phyloP scores from a whole-genome alignment of 2,329 filamentous ascomycete genomes.

The Pseudogymnoascus pannorum region DNA sequence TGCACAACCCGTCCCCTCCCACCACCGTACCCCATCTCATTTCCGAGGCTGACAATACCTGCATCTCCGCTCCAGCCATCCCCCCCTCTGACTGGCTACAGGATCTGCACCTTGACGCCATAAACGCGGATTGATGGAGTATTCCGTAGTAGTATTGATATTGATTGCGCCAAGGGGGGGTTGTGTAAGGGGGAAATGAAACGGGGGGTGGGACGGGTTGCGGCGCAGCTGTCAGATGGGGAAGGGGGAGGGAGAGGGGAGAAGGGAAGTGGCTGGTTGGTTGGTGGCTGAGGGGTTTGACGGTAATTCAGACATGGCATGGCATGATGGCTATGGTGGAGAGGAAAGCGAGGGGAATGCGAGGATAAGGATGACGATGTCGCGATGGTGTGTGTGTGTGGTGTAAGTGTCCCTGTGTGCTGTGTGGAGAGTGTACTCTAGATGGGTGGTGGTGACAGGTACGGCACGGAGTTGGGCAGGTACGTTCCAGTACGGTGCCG shows the following conservation, averaged over 20 bases:
- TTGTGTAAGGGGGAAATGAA: neutral
- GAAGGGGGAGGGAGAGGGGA: neutral
- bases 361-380: no score
- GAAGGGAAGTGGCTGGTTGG: neutral
- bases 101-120: neutral
- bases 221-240: neutral
- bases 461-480: no score
- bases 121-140: neutral
- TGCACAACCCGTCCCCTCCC: neutral
- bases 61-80: neutral
- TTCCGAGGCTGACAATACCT: neutral
- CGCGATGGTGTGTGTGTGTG: neutral
- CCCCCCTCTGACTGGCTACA: neutral
- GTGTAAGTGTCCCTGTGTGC: no score
- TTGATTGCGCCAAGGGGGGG: neutral
- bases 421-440: neutral
- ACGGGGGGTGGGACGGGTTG: neutral
- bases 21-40: neutral
- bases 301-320: neutral
- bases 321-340: neutral
- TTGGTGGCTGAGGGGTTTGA: neutral
- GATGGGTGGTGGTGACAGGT: no score
- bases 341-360: neutral
- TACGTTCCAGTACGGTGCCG: no score
- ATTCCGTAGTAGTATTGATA: neutral